Evolutionary conservation across 805 yeast species (phyloP), one percentile per base, ranked within the genome.

Genomic region (Naumovozyma dairenensis): DNA sequence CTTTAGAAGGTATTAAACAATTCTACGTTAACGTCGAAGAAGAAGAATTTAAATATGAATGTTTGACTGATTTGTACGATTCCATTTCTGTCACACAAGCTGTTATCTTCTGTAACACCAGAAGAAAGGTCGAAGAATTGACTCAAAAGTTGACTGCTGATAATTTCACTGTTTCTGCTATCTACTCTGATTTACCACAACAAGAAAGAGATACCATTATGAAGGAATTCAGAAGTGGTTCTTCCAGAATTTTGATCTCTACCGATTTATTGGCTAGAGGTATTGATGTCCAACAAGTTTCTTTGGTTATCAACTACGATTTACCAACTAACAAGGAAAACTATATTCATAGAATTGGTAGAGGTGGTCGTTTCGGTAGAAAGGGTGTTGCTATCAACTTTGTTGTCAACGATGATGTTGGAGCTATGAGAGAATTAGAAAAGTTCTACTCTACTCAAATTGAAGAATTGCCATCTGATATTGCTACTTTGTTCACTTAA

Each of bases 221-320:
- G 98, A 76, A 77, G 59, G 96, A 87, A 62, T 92, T 92, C 75
- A 73, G 98, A 62, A 69, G 80, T 39, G 98, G 98, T 39, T 75
- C 81, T 46, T 83, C 96, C 35, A 75, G 98, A 59, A 89, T 92
- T 32, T 69, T 92, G 59, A 92, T 92, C 57, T 80, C 96, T 47
- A 92, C 98, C 27, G 98, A 92, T 64, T 81, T 92, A 53, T 82
- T 89, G 80, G 98, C 98, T 32, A 74, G 98, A 65, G 98, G 98
- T 57, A 92, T 89, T 46, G 98, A 89, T 64, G 97, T 89, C 40
- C 98, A 89, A 68, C 97, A 89, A 59, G 96, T 89, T 31, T 87
- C 96, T 9, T 66, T 89, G 47, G 98, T 89, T 40, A 84, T 89
- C 55, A 89, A 89, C 72, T 89, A 83, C 66, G 98, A 89, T 63